Evolutionary conservation across 1,284 basidiomycete genomes (phyloP), one percentile per base, ranked within the genome.

Genomic region (Afroboletus lepidellus): DNA sequence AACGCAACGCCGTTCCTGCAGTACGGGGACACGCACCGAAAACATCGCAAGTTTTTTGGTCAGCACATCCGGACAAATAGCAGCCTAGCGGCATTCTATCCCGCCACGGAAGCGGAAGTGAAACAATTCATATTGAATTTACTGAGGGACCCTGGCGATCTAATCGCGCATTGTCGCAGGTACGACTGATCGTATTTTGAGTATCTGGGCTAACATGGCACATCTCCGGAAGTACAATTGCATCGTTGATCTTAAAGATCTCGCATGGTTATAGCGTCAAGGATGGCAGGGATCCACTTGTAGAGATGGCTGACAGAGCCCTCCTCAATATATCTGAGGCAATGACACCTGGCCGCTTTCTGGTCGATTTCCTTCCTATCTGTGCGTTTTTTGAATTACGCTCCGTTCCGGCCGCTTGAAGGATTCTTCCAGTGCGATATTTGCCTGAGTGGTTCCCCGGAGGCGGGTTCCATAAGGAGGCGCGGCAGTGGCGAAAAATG

Each of bases 391-490:
- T 24, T 8, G 7, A 44, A 2, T 20, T 24, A 6, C 16, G 20
- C 25, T 0, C n/a, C 1, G 21, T 13, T 11, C 8, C 4, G 7
- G 8, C 20, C 42, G 29, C 4, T 11, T 30, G 29, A 11, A 44
- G n/a, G 13, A 12, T 18, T 13, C 0, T 2, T 1, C 18, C 37
- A 71, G 69, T 81, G 51, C 66, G 64, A 48, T 50, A 70, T 37
- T 48, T 79, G 8, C 79, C 78, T 1, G 48, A 50, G 21, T 50
- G 48, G 48, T 46, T 50, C 24, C 48, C 42, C 5, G 48, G 48
- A 30, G 27, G 41, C n/a, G 33, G 32, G 11, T 46, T 50, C 34
- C 48, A 30, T 15, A 46, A 32, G 11, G 41, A 38, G 24, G 48
- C 41, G 21, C 37, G 23, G n/a, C 15, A 12, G 12, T 37, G 41